Base-by-base conservation (phyloP, 176 grass and related monocot genomes). In the Aegilops speltoides region DNA sequence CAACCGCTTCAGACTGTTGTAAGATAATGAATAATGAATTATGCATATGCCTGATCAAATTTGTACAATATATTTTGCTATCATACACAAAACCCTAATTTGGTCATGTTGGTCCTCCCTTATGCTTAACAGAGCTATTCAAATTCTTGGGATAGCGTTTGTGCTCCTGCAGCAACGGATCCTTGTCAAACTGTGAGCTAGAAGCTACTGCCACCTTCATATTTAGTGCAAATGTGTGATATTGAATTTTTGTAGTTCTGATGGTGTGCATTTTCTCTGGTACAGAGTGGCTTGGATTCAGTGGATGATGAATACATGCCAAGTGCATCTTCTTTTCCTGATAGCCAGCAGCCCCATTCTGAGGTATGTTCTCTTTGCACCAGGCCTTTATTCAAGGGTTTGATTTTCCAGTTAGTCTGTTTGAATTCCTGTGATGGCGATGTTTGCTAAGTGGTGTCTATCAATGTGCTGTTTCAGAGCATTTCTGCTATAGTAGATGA, bases 131-230 rank as follows among this genome's bases (percentile, higher is more conserved):
- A 91, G 82, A 85, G 69, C 48, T 64, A 64, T 76, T 81, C 86
- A 32, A 64, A 85, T 77, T 81, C 86, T 7, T 91, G 89, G 86
- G 86, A 77, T 57, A 19, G 50, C 4, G 4, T 52, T 25, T 91
- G 63, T 85, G 62, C 50, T 69, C 37, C 82, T 64, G 48, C 16
- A 62, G 23, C 48, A 19, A 48, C 17, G 7, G 83, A 68, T 11
- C 31, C 38, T 61, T n/a, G 33, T 1, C 33, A 81, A 22, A 68
- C 29, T 34, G 77, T 85, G 61, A 85, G 83, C 46, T 34, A 57
- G 14, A 68, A 36, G 64, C 69, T 68, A 1, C 46, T n/a, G n/a
- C 29, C n/a, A 68, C 19, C 12, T 68, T 10, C 60, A 76, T 7
- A 61, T 61, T 56, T 37, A 20, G 57, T 60, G 19, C 22, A 16